Percentiles rank a stretch among this genome's conserved stretches.
These are phyloP conservation scores for Rutstroemia sp. DNA, from an alignment of 2,329 filamentous ascomycete genomes.

Conservation along the genomic window DNA sequence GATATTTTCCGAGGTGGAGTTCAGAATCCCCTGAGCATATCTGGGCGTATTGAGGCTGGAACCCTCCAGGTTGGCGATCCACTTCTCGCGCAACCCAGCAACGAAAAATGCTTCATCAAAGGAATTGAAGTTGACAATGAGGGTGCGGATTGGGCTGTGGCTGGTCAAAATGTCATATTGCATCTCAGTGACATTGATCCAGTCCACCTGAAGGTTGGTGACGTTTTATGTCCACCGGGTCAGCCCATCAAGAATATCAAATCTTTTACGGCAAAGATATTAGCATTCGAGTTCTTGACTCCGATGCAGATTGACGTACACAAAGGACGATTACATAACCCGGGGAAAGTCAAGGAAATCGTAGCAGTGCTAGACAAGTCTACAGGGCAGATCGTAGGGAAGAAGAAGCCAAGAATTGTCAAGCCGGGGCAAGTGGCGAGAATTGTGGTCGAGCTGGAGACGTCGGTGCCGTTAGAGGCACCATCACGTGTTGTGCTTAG, in stretches of 20 bases:
- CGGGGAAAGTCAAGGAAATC: slow-evolving; percentile 66
- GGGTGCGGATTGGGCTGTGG: slow-evolving; percentile 78
- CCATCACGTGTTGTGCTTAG: slow-evolving; percentile 76
- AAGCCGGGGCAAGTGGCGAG: slow-evolving; percentile 72
- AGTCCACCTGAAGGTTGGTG: slow-evolving; percentile 72
- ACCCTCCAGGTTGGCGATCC: slow-evolving; percentile 78
- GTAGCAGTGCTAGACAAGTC: slow-evolving; percentile 71
- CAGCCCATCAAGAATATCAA: slow-evolving; percentile 64
- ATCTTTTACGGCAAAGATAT: slow-evolving; percentile 71
- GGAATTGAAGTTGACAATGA: slow-evolving; percentile 70
- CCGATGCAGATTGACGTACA: slow-evolving; percentile 89
- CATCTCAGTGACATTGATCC: slow-evolving; percentile 80
- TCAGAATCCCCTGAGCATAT: slow-evolving; percentile 75
- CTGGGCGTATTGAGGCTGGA: slow-evolving; percentile 79
- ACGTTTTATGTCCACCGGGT: slow-evolving; percentile 70
- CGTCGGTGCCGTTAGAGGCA: slow-evolving; percentile 70
- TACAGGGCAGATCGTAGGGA: slow-evolving; percentile 59
- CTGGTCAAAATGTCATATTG: slow-evolving; percentile 81
- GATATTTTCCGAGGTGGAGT: slow-evolving; percentile 79
- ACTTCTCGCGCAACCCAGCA: slow-evolving; percentile 71
- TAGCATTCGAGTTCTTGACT: slow-evolving; percentile 84
- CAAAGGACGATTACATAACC: slow-evolving; percentile 70
- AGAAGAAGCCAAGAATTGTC: slow-evolving; percentile 80
- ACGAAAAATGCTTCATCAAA: slow-evolving; percentile 74
- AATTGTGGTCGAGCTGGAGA: slow-evolving; percentile 66